Evolutionary conservation across 106 monocot species (phyloP).

Genomic region (Triglochin maritima): DNA sequence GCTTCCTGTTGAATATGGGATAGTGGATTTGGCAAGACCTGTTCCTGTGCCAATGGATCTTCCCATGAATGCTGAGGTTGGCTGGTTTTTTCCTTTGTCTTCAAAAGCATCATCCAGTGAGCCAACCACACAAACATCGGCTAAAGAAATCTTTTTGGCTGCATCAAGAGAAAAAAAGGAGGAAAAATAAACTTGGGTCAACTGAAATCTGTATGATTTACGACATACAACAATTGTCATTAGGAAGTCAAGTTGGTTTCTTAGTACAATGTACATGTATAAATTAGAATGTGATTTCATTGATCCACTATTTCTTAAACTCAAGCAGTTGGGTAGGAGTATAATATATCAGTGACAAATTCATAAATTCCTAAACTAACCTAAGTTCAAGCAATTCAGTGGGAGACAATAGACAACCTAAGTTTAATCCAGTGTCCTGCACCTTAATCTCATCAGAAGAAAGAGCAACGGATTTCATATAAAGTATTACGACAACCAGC

Average conservation of each 20-base stretch:
- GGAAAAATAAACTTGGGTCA: not conserved
- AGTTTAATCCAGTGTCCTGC: no score
- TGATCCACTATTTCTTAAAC: no score
- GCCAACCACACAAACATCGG: slow-evolving; percentile 68
- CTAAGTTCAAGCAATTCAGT: no score
- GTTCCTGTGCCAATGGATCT: slow-evolving; percentile 1
- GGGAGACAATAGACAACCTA: no score
- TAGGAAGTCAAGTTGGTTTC: not conserved
- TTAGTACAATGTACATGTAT: no score
- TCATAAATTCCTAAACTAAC: no score
- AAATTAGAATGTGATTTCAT: no score
- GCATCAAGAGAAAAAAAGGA: slow-evolving; percentile 8
- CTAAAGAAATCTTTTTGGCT: slow-evolving; percentile 73
- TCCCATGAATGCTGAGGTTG: slow-evolving; percentile 24
- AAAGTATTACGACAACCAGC: no score
- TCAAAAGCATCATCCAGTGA: slow-evolving; percentile 28
- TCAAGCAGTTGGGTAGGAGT: no score
- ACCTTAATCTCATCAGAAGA: no score
- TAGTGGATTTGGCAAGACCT: not conserved
- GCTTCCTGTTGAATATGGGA: slow-evolving; percentile 2
- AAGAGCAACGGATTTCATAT: no score
- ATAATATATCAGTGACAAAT: no score
- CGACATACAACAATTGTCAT: not conserved
- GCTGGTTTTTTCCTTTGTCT: slow-evolving; percentile 24
- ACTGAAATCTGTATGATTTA: not conserved